Evolutionary conservation across 2,329 filamentous ascomycete species (phyloP), one percentile per base, ranked within the genome.

Genomic region (Aspergillus transmontanensis): DNA sequence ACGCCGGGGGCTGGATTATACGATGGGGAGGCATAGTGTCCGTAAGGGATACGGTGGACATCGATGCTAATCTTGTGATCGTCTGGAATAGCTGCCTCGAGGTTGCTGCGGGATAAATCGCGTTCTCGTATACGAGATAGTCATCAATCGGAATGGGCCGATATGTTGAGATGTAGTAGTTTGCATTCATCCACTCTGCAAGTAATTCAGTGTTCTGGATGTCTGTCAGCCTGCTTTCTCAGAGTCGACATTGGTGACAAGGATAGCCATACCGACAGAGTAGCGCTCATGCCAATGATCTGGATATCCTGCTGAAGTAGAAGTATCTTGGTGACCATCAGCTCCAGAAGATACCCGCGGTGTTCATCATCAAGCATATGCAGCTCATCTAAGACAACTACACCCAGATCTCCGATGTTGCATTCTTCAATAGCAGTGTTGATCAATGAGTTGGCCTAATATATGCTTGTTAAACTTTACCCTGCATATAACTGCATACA

Each of bases 341-440:
- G 80, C 72, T 94, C 91, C 60, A 93, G 80, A 1, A 93, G 81
- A 72, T 93, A 93, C 4, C 91, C 91, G 14, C 91, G 86, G 67
- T 89, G 85, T 65, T 90, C 89, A 72, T 93, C 91, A 69, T 92
- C 89, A 51, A 93, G 83, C 90, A 94, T 93, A 73, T 94, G 91
- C n/a, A 93, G 79, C 73, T 94, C 91, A 70, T 94, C 91, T 39
- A 93, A 80, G 16, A 93, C 89, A 21, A 93, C 86, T 12, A 88
- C 81, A 54, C 85, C 86, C 50, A 94, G 79, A 23, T 87, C 83
- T n/a, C 83, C 80, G 63, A 92, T 84, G 4, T 83, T 86, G 71
- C 85, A 87, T 66, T 93, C 89, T 65, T 91, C 88, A 67, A 93
- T 91, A 16, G 90, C 89, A 26, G 85, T 81, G 69, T 94, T 93